These are phyloP conservation scores for Tetraselmis chui DNA, from an alignment of 139 green algal species.

Conservation along the genomic window DNA sequence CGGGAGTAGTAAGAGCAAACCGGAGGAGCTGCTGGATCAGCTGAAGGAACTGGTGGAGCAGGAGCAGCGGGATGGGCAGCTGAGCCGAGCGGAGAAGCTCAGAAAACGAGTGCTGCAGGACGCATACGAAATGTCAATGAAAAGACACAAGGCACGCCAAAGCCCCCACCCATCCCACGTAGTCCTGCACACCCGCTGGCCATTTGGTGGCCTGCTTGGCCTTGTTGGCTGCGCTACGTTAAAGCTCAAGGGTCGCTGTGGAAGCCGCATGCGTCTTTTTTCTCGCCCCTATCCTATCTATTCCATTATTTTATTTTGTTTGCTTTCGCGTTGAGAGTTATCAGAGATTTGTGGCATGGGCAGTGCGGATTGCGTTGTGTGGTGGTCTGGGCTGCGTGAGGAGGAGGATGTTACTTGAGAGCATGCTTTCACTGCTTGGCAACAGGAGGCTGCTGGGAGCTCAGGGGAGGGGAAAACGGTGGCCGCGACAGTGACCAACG, in stretches of 20 bases:
- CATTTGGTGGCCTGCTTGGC: no score
- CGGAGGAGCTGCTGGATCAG: slow-evolving; percentile 52
- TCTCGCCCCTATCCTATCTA: no score
- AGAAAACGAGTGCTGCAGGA: slow-evolving; percentile 80
- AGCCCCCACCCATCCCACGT: not conserved
- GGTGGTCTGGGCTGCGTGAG: no score
- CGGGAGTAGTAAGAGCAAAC: slow-evolving; percentile 32
- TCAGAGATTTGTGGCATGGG: no score
- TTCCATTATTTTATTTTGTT: no score
- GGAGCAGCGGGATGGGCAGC: slow-evolving; percentile 46
- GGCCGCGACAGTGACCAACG: not conserved
- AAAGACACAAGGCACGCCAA: slow-evolving; percentile 52
- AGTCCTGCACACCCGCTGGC: not conserved
- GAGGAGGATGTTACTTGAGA: not conserved
- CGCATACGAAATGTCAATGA: slow-evolving; percentile 68
- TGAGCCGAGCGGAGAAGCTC: slow-evolving; percentile 56
- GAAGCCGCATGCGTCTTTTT: no score
- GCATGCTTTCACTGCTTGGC: not conserved
- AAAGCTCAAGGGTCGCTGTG: no score
- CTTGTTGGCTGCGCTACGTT: no score
- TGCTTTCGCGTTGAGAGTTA: no score
- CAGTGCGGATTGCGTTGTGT: no score
- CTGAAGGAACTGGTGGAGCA: slow-evolving; percentile 63
- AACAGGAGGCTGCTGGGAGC: not conserved
- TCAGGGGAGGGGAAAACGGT: not conserved